Conservation (phyloP, 2,329 filamentous ascomycete species). For the Aureobasidium melanogenum region DNA sequence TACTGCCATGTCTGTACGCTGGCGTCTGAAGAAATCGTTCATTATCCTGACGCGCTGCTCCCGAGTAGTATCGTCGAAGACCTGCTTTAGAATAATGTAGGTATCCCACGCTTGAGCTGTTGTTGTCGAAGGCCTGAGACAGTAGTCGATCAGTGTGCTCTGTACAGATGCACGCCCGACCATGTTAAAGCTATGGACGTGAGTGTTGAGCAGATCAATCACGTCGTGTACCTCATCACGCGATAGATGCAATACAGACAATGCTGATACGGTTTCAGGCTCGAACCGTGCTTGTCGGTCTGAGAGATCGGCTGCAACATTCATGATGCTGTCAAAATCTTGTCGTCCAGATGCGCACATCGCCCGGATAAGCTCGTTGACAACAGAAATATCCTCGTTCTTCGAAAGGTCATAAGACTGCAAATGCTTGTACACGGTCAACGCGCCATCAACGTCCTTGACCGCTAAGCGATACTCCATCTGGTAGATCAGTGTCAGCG, state of each 20-base stretch:
- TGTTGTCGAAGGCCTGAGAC: slow-evolving; percentile 53
- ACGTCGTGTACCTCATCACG: slow-evolving; percentile 71
- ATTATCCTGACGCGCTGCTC: slow-evolving; percentile 63
- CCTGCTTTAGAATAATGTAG: slow-evolving; percentile 49
- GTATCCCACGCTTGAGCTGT: slow-evolving; percentile 55
- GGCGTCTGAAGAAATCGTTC: slow-evolving; percentile 79
- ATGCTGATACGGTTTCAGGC: slow-evolving; percentile 61
- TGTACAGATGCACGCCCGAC: slow-evolving; percentile 60
- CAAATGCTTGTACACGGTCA: slow-evolving; percentile 55
- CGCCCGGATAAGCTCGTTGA: slow-evolving; percentile 64
- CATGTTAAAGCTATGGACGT: slow-evolving; percentile 61
- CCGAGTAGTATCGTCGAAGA: slow-evolving; percentile 55
- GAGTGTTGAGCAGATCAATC: slow-evolving; percentile 70
- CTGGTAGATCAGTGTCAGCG: slow-evolving; percentile 62
- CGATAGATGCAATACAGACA: slow-evolving; percentile 66
- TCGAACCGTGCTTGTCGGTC: slow-evolving; percentile 61
- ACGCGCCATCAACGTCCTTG: slow-evolving; percentile 62
- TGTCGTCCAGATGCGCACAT: slow-evolving; percentile 53
- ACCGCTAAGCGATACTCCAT: slow-evolving; percentile 68
- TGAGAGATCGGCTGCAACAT: slow-evolving; percentile 64
- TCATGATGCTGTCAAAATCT: slow-evolving; percentile 62
- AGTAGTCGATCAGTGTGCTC: slow-evolving; percentile 58
- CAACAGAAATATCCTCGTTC: slow-evolving; percentile 51
- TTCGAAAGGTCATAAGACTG: slow-evolving; percentile 47
- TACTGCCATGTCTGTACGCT: slow-evolving; percentile 73